Base-by-base conservation (phyloP, 2,329 filamentous ascomycete genomes). In the Tolypocladium endophyticum region DNA sequence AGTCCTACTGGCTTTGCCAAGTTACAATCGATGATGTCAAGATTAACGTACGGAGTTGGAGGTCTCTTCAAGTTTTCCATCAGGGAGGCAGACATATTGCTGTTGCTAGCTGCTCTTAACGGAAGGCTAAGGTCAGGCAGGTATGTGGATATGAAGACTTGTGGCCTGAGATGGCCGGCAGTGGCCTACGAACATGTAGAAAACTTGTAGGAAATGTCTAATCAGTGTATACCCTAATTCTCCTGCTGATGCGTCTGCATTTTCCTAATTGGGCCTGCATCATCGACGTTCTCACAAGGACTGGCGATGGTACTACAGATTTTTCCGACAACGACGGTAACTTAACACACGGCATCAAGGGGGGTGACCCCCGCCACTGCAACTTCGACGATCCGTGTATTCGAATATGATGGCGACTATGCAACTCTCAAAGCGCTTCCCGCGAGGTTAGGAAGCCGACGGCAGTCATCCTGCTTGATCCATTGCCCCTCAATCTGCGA, bases 391-490 rank as follows among this genome's bases (percentile, higher is more conserved):
- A 63, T 61, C 60, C 57, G 60, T 58, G 14, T 50, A 58, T 58
- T 59, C 28, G 52, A 59, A 54, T 33, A 56, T 12, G 20, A 56
- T 47, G 33, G 43, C 25, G 33, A 45, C 38, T 35, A 18, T 18
- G 18, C 18, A 25, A 39, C 55, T 47, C 50, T 52, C 39, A 20
- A 59, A 59, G 61, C 66, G 67, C 71, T 70, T 72, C 72, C 72
- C 67, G 70, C 72, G 70, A 72, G 67, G 73, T 71, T 71, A 69
- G 69, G 62, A 73, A 72, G 70, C 70, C 52, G 79, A 83, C 81
- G 79, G 75, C 80, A 79, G 79, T 75, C 83, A 83, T 79, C 83
- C 81, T 78, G 71, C 80, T 87, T 84, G 78, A 79, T 81, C 82
- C 80, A 71, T 80, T 78, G 74, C 75, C 81, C 79, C 80, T 83